Evolutionary conservation across 306 rosid genomes (phyloP).

Genomic region (Morella rubra): DNA sequence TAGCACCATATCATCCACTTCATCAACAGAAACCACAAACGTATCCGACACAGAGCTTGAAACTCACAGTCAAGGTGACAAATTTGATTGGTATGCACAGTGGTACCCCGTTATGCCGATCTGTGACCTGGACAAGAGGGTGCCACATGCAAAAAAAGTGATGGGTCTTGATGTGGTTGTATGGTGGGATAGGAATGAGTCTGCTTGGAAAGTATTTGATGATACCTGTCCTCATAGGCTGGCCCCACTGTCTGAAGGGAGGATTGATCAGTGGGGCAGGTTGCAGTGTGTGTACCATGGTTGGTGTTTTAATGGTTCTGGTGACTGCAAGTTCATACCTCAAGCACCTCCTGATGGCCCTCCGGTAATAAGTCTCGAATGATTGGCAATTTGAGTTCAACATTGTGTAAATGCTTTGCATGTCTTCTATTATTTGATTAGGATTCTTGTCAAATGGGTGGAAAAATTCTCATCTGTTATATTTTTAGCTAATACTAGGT

Average conservation of each 20-base stretch:
- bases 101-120: slow-evolving; percentile 93
- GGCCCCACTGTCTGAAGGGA: slow-evolving; percentile 92
- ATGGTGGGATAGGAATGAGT: slow-evolving; percentile 93
- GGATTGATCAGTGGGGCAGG: slow-evolving; percentile 94
- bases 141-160: slow-evolving; percentile 74
- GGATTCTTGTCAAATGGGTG: slow-evolving; percentile 1
- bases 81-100: slow-evolving; percentile 79
- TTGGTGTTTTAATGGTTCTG: slow-evolving; percentile 91
- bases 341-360: slow-evolving; percentile 84
- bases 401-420: not conserved
- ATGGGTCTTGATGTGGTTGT: slow-evolving; percentile 87
- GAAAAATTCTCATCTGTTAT: not conserved
- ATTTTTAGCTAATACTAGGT: not conserved
- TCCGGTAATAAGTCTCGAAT: slow-evolving; percentile 46
- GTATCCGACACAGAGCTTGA: slow-evolving; percentile 37
- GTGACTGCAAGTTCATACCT: slow-evolving; percentile 84
- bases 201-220: slow-evolving; percentile 80
- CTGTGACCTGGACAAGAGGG: slow-evolving; percentile 79
- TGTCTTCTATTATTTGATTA: not conserved
- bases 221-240: slow-evolving; percentile 89
- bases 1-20: slow-evolving; percentile 53
- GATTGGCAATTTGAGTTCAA: not conserved
- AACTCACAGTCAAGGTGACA: slow-evolving; percentile 29
- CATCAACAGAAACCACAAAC: slow-evolving; percentile 41
- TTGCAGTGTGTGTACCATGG: slow-evolving; percentile 96